Conservation (phyloP, 495 filamentous ascomycete genomes). For the Rostrohypoxylon terebratum region DNA sequence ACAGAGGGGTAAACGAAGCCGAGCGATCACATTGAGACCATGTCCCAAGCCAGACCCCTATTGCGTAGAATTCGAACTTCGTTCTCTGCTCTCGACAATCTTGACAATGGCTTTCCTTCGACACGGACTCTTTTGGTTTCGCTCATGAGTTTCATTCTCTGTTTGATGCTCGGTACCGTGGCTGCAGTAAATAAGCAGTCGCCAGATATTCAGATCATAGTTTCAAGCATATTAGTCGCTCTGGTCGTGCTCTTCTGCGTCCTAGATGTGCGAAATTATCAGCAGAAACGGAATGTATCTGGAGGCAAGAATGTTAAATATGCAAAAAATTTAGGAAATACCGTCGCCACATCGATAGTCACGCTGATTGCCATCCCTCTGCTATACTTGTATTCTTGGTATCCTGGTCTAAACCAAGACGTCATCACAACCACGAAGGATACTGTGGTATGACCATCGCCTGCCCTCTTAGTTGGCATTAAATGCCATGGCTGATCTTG, state of each 20-base stretch:
- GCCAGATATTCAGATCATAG: background rate
- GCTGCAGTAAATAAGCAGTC: background rate
- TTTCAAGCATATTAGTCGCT: background rate
- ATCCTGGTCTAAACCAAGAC: slow-evolving; percentile 6
- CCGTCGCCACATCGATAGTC: background rate
- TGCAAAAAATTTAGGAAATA: slow-evolving; percentile 4
- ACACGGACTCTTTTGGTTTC: slow-evolving; percentile 2
- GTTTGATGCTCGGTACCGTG: background rate
- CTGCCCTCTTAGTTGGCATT: no score
- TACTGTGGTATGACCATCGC: slow-evolving; percentile 6
- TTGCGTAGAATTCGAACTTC: slow-evolving; percentile 6
- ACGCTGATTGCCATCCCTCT: slow-evolving; percentile 12
- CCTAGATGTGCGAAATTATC: background rate
- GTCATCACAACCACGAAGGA: slow-evolving; percentile 15
- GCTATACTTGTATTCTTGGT: slow-evolving; percentile 1
- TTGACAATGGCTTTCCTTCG: background rate
- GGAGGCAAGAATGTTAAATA: background rate
- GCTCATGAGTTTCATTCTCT: slow-evolving; percentile 1
- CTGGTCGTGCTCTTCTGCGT: background rate
- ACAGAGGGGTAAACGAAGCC: background rate
- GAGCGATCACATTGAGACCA: background rate
- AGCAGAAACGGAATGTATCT: background rate
- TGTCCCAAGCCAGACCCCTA: slow-evolving; percentile 3
- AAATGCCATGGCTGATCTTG: background rate
- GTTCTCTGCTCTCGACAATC: background rate